A percentile compares a stretch with the other conserved stretches of the same genome.
Conservation (phyloP, 192 early-diverging fungal species). For the Dispira simplex region DNA sequence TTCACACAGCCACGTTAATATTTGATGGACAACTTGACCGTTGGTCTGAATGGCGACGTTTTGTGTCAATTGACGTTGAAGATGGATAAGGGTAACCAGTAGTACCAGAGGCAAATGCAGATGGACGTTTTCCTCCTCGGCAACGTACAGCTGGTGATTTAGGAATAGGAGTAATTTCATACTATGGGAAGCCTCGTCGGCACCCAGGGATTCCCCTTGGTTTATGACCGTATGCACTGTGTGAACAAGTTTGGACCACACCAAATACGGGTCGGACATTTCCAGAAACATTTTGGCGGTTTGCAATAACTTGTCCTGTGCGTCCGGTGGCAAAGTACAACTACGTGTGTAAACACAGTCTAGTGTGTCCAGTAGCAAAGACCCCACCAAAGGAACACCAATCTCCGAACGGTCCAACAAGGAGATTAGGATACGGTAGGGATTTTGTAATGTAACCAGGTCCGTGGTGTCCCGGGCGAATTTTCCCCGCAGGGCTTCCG, state of each 20-base stretch:
- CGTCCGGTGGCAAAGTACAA: not conserved
- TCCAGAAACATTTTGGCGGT: slow-evolving; percentile 82
- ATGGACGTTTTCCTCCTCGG: slow-evolving; percentile 67
- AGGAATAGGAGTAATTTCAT: slow-evolving; percentile 54
- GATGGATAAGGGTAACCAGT: slow-evolving; percentile 26
- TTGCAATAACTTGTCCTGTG: slow-evolving; percentile 42
- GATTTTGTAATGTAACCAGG: slow-evolving; percentile 33
- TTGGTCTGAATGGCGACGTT: slow-evolving; percentile 2
- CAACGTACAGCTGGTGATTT: slow-evolving; percentile 53
- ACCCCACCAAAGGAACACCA: slow-evolving; percentile 54
- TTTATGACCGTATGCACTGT: slow-evolving; percentile 31
- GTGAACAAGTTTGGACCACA: slow-evolving; percentile 57
- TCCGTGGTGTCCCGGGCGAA: slow-evolving; percentile 20
- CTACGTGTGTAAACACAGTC: not conserved
- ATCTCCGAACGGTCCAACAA: slow-evolving; percentile 76
- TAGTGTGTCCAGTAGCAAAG: slow-evolving; percentile 42
- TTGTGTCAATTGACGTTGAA: too few species aligned
- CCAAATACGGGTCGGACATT: slow-evolving; percentile 72
- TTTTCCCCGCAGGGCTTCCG: slow-evolving; percentile 37
- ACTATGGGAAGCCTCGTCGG: slow-evolving; percentile 14
- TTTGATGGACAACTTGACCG: not conserved
- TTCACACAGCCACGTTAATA: not conserved
- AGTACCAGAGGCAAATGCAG: slow-evolving; percentile 72
- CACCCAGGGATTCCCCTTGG: not conserved
- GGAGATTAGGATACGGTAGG: slow-evolving; percentile 71